phyloP scores from a whole-genome alignment of 1,139 yeast species.

The Geotrichum cucujoidarum region DNA sequence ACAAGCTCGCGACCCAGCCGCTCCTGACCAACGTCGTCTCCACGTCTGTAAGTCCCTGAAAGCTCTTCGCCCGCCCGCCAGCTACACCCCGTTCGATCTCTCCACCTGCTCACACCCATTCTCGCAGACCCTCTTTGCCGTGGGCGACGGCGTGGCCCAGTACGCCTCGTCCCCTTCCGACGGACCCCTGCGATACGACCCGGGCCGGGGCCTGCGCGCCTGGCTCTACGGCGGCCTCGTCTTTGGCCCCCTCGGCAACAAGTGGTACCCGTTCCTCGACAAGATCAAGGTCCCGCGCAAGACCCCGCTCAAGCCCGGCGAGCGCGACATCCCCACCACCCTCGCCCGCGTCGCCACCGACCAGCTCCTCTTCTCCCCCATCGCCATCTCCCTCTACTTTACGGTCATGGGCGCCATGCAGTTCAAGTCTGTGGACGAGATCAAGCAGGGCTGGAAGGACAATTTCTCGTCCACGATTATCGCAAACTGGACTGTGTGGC shows the following conservation, averaged over 20 bases:
- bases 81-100: not conserved
- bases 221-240: constrained; percentile 67
- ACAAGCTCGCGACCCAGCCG: constrained; percentile 11
- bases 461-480: constrained; percentile 44
- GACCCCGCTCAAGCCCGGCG: not conserved
- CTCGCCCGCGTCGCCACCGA: constrained; percentile 57
- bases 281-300: constrained; percentile 30
- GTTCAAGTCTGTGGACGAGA: constrained; percentile 38
- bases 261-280: constrained; percentile 62
- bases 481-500: constrained; percentile 87
- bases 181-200: constrained; percentile 22
- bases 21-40: constrained; percentile 14
- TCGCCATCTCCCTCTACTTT: constrained; percentile 45
- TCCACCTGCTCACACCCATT: not conserved
- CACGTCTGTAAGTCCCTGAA: constrained; percentile 10
- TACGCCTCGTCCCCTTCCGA: not conserved
- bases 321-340: constrained; percentile 23
- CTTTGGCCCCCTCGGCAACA: constrained; percentile 69
- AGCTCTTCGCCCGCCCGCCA: not conserved
- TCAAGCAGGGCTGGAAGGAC: constrained; percentile 21
- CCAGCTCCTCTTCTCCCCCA: constrained; percentile 73
- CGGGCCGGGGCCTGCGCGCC: constrained; percentile 56
- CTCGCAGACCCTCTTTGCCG: constrained; percentile 7
- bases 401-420: constrained; percentile 65
- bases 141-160: constrained; percentile 17